Base-by-base conservation (phyloP, 345 rosid genomes). In the Eutrema yunnanense region DNA sequence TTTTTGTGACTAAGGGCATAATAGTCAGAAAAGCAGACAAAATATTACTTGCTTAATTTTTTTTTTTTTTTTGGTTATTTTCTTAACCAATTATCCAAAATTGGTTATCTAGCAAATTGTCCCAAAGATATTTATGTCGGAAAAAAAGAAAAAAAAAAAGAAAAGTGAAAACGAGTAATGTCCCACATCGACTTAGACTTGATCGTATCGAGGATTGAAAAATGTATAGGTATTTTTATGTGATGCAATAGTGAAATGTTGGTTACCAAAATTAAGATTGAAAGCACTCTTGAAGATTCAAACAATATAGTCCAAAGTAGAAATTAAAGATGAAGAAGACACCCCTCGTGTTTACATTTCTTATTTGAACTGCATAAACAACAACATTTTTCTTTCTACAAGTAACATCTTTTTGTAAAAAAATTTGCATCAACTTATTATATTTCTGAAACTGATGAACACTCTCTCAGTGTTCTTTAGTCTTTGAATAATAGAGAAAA, bases 281-380 rank as follows among this genome's bases (percentile, higher is more conserved):
- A 53, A 43, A 41, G 13, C 37, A 57, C 8, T 42, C 16, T 0
- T 8, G 27, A 13, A 16, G 34, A 22, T 34, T 46, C 49, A 49
- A 58, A 70, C 19, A 58, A 9, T 36, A 37, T 48, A 48, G 7
- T 50, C 56, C 49, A 59, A 37, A 48, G 66, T 70, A 36, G 1
- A 47, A 70, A 37, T 22, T 32, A n/a, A 27, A 63, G 10, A 33
- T n/a, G 42, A 38, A 38, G 41, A 37, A 37, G 11, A 38, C 12
- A 38, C 42, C 0, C 12, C 4, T 64, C 55, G 56, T 62, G 75
- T 71, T 51, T 62, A 72, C 69, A 71, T 51, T 41, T 71, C 40
- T 33, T 48, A 52, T 52, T 44, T 32, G 51, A 65, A 53, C 10
- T 29, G 27, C 65, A 40, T 56, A 33, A 22, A 22, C 26, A 10